Base-by-base conservation (phyloP, 2,329 filamentous ascomycete genomes). In the Capronia epimyces region DNA sequence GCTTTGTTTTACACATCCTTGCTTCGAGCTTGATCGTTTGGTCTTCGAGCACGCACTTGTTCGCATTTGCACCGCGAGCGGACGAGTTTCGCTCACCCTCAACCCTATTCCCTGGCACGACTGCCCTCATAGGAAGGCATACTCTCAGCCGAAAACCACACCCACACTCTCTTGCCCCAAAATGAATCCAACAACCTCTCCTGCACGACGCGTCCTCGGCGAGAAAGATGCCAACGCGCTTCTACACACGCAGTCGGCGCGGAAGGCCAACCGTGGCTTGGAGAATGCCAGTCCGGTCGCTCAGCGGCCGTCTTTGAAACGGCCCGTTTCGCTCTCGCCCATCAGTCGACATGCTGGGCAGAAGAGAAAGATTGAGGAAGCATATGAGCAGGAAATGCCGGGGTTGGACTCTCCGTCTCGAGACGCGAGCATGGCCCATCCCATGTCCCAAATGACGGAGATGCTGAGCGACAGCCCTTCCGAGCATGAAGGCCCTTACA, bases 181-280 rank as follows among this genome's bases (percentile, higher is more conserved):
- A 39, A 48, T 53, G 49, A 31, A n/a, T 40, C 42, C 29, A 16
- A 27, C 49, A 29, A 37, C 45, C 18, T 60, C 57, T 8, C 57
- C 53, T 18, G 31, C 50, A 25, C 49, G 59, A 52, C 59, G 53
- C 48, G 57, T 59, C 15, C 54, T 62, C 21, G 59, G 57, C 27
- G 53, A 59, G 16, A 62, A 61, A 50, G 52, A 58, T 36, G 56
- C 46, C 10, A 62, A 62, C 57, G 50, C 53, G 43, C 45, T 43
- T 20, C 45, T 60, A 15, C 50, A 53, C 12, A 44, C 50, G 13
- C 46, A 18, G 2, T 53, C 50, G 18, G 51, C 53, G 10, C 52
- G 24, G 43, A 55, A 46, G 46, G 31, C 39, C 15, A 22, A 27
- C 37, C 8, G 13, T 27, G 39, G 15, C 24, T 12, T 36, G 32